phyloP scores from a whole-genome alignment of 176 grass and related monocot genomes.

The Zizania latifolia region DNA sequence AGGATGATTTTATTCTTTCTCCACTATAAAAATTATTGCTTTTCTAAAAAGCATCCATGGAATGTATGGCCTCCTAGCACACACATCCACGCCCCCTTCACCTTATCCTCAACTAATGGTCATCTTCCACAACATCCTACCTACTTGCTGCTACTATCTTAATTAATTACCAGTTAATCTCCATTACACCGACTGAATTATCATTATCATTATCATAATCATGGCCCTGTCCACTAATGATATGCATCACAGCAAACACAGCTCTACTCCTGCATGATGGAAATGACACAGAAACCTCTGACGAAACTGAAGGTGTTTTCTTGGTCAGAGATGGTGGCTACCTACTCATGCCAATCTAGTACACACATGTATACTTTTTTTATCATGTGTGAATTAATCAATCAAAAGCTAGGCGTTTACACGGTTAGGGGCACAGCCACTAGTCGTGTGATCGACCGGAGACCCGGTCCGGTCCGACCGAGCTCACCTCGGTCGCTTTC shows the following conservation, averaged over 20 bases:
- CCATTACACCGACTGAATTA: neutral
- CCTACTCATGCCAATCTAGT: neutral
- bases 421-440: neutral
- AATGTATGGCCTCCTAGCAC: neutral
- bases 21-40: neutral
- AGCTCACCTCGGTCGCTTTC: neutral
- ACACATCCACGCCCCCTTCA: neutral
- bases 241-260: neutral
- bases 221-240: neutral
- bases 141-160: neutral
- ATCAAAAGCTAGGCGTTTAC: no score
- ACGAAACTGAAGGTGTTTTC: no score
- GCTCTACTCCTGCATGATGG: no score
- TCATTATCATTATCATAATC: no score
- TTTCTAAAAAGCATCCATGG: neutral
- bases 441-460: neutral
- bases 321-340: slow-evolving; percentile 24
- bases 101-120: neutral
- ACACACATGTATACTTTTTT: neutral
- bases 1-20: neutral
- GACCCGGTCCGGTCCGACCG: slow-evolving; percentile 18
- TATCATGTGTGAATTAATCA: neutral
- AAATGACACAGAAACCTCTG: neutral
- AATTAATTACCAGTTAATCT: neutral
- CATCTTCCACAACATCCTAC: neutral